A percentile compares a stretch with the other conserved stretches of the same genome.
Evolutionary conservation across 805 yeast species (phyloP).

Genomic region (Priceomyces fermenticarens): DNA sequence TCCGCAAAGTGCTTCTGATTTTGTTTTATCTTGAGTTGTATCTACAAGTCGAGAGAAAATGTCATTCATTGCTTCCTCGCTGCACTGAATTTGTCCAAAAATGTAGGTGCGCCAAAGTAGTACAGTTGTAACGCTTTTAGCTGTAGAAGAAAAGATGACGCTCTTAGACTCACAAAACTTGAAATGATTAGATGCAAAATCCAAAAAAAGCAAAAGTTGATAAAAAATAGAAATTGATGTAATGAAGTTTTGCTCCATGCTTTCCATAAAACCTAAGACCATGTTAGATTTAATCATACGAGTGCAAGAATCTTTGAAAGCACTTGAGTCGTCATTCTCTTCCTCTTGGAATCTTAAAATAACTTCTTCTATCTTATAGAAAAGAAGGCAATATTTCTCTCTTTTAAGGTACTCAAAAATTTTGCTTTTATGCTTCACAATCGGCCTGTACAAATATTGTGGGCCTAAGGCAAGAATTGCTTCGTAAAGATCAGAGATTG

Average conservation of each 20-base stretch:
- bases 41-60: constrained; percentile 8
- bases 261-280: constrained; percentile 9
- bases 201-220: constrained; percentile 2
- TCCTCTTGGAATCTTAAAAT: too few species aligned
- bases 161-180: constrained; percentile 6
- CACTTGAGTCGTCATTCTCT: too few species aligned
- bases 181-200: constrained; percentile 2
- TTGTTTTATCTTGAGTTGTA: constrained; percentile 8
- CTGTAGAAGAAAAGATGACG: constrained; percentile 11
- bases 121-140: constrained; percentile 10
- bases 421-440: constrained; percentile 1
- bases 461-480: constrained; percentile 14
- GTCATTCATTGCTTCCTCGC: constrained; percentile 5
- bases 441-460: constrained; percentile 9
- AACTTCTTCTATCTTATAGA: too few species aligned
- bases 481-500: constrained; percentile 6
- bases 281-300: too few species aligned
- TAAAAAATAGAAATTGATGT: not conserved
- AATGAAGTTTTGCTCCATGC: not conserved
- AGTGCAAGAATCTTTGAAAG: too few species aligned
- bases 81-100: constrained; percentile 11
- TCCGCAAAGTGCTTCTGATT: constrained; percentile 16
- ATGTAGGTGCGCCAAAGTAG: constrained; percentile 11
- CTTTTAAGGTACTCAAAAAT: not conserved
- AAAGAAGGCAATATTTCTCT: too few species aligned